Evolutionary conservation across 768 basidiomycete species (phyloP).

Genomic region (Brasilioporus rufonigricans): DNA sequence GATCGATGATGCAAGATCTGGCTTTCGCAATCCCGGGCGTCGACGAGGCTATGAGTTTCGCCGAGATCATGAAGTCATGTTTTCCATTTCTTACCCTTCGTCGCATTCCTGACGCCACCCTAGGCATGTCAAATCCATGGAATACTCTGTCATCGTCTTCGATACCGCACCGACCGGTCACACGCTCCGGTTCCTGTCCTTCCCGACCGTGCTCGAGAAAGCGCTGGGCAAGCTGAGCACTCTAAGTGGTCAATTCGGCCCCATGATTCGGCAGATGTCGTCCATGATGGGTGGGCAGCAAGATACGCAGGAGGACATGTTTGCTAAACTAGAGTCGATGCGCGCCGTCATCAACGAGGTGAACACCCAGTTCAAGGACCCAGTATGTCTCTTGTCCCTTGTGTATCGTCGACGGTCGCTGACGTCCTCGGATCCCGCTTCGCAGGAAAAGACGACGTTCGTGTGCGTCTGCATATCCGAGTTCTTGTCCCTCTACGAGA

Average conservation of each 20-base stretch:
- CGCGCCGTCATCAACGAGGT: slow-evolving; percentile 96
- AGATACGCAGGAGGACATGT: slow-evolving; percentile 96
- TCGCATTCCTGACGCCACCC: neutral
- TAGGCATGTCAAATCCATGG: slow-evolving; percentile 99
- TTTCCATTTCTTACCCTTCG: neutral
- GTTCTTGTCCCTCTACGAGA: slow-evolving; percentile 97
- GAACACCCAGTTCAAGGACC: slow-evolving; percentile 99
- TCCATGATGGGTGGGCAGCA: slow-evolving; percentile 93
- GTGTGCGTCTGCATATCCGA: slow-evolving; percentile 99
- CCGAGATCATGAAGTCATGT: slow-evolving; percentile 96
- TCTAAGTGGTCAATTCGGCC: slow-evolving; percentile 93
- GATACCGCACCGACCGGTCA: slow-evolving; percentile 99
- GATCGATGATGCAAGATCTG: slow-evolving; percentile 99
- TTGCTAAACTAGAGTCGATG: slow-evolving; percentile 97
- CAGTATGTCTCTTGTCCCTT: slow-evolving; percentile 49
- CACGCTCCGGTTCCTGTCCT: slow-evolving; percentile 97
- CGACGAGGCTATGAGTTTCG: slow-evolving; percentile 99
- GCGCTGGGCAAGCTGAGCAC: slow-evolving; percentile 92
- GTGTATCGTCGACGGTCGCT: neutral
- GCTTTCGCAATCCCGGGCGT: slow-evolving; percentile 99
- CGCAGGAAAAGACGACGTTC: slow-evolving; percentile 95
- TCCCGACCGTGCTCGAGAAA: slow-evolving; percentile 96
- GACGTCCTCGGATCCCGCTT: neutral
- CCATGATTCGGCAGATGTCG: slow-evolving; percentile 96
- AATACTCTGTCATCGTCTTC: slow-evolving; percentile 99